Evolutionary conservation across 805 yeast genomes (phyloP).

Genomic region (Wickerhamiella qilinensis): DNA sequence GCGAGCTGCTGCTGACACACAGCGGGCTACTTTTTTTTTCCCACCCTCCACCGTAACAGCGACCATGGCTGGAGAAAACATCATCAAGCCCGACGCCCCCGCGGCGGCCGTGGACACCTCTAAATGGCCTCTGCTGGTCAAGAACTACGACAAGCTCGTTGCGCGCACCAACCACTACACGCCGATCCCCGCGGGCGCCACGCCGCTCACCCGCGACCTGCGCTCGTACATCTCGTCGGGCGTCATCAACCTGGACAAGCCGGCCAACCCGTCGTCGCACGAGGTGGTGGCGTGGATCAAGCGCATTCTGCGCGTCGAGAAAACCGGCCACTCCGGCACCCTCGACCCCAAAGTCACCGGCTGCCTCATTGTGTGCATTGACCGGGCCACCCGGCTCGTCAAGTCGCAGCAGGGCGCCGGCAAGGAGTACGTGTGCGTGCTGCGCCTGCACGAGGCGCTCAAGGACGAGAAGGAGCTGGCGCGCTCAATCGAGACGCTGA

Average conservation of each 20-base stretch:
- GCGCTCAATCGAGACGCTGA: slow-evolving; percentile 77
- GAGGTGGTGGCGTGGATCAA: slow-evolving; percentile 99
- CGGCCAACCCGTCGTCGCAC: slow-evolving; percentile 95
- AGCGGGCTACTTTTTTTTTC: too few species aligned
- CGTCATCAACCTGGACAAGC: slow-evolving; percentile 93
- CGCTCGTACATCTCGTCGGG: slow-evolving; percentile 84
- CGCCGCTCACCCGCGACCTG: slow-evolving; percentile 88
- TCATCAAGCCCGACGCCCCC: slow-evolving; percentile 79
- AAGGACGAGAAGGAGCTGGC: slow-evolving; percentile 81
- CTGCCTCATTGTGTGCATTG: slow-evolving; percentile 94
- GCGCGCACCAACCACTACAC: slow-evolving; percentile 96
- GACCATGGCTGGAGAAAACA: too few species aligned
- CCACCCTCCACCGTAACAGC: too few species aligned
- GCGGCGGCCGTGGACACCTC: slow-evolving; percentile 68
- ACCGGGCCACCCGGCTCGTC: slow-evolving; percentile 94
- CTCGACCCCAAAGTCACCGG: slow-evolving; percentile 98
- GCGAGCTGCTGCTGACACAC: too few species aligned
- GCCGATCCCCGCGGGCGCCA: slow-evolving; percentile 89
- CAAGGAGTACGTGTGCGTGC: slow-evolving; percentile 97
- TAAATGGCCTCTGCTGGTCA: slow-evolving; percentile 88
- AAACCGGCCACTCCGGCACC: slow-evolving; percentile 98
- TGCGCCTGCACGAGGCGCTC: slow-evolving; percentile 84
- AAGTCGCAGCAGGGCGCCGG: slow-evolving; percentile 99
- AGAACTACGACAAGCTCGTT: slow-evolving; percentile 81
- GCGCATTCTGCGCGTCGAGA: slow-evolving; percentile 85